Base-by-base conservation (phyloP, 2,329 filamentous ascomycete genomes). In the Botrytis fragariae region DNA sequence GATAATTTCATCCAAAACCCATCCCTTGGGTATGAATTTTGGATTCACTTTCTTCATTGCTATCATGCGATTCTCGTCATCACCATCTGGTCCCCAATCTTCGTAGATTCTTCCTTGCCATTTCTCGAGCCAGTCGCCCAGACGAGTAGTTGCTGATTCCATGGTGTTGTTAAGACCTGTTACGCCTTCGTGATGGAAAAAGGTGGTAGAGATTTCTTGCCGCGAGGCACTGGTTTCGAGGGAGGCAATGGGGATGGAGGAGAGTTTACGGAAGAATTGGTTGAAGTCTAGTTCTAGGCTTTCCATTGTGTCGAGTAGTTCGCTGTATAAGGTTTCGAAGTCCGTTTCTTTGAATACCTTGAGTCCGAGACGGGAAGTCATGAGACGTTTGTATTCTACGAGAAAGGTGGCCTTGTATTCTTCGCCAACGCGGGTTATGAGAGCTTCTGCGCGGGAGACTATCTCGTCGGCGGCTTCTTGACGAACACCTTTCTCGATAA, bases 1-100 rank as follows among this genome's bases (percentile, higher is more conserved):
- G 77, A 99, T 98, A 22, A 99, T 82, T 82, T 99, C 96, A 81
- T 98, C 95, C 32, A 99, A 86, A 69, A 99, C 89, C 95, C 95
- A 99, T 29, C 92, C 91, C 64, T 94, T 89, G 0, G 96, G 94
- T 0, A 98, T 86, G 79, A 99, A 99, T 84, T 93, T 97, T 3
- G 96, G 96, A 80, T 99, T 99, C 35, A 95, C 92, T 39, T 84
- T 86, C 84, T 92, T 93, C 96, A 98, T 98, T 20, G 88, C 88
- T 44, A 80, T 82, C 74, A 90, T 88, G 25, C 71, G 45, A 12
- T 91, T 88, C 4, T 83, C 84, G 64, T 97, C 91, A 4, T 80
- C 81, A 0, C 83, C 83, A 5, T 85, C 85, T 10, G 85, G 84
- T 4, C 87, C 87, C 93, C 93, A 97, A 79, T 97, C 94, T 78